Evolutionary conservation across 2,329 filamentous ascomycete genomes (phyloP).

Genomic region (Emydomyces testavorans): DNA sequence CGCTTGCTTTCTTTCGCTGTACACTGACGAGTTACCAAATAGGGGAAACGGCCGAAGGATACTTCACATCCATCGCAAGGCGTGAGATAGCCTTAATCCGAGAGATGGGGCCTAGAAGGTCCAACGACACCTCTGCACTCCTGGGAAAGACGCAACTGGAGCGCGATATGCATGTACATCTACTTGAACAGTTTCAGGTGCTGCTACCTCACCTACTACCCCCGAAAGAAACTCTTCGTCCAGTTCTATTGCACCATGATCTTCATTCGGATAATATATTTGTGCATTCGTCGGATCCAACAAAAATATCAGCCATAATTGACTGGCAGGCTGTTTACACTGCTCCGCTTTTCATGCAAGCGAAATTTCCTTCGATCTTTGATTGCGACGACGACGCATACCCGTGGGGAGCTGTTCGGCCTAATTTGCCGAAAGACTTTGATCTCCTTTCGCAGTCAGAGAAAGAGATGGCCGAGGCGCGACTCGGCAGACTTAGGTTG

Average conservation of each 20-base stretch:
- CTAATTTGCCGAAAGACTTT: slow-evolving; percentile 20
- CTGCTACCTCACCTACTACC: slow-evolving; percentile 18
- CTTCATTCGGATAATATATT: slow-evolving; percentile 29
- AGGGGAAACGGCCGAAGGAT: slow-evolving; percentile 15
- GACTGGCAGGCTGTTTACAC: slow-evolving; percentile 22
- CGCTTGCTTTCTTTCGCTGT: not conserved
- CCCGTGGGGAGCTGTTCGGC: slow-evolving; percentile 20
- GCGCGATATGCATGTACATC: slow-evolving; percentile 16
- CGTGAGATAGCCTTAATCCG: slow-evolving; percentile 17
- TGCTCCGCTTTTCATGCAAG: slow-evolving; percentile 22
- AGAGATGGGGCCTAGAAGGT: no score
- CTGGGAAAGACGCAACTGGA: not conserved
- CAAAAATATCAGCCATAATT: slow-evolving; percentile 21
- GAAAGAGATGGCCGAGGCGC: slow-evolving; percentile 13
- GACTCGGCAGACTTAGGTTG: slow-evolving; percentile 14
- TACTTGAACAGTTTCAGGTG: slow-evolving; percentile 18
- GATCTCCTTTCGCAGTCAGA: slow-evolving; percentile 16
- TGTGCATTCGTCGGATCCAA: slow-evolving; percentile 21
- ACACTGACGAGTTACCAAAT: not conserved
- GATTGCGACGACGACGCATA: slow-evolving; percentile 21
- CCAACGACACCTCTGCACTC: no score
- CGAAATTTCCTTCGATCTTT: slow-evolving; percentile 20
- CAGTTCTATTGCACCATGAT: slow-evolving; percentile 18
- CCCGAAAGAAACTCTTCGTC: slow-evolving; percentile 8
- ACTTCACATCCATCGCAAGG: slow-evolving; percentile 13